These are phyloP conservation scores for Solanum etuberosum DNA, from an alignment of 257 asterid genomes.

Conservation along the genomic window DNA sequence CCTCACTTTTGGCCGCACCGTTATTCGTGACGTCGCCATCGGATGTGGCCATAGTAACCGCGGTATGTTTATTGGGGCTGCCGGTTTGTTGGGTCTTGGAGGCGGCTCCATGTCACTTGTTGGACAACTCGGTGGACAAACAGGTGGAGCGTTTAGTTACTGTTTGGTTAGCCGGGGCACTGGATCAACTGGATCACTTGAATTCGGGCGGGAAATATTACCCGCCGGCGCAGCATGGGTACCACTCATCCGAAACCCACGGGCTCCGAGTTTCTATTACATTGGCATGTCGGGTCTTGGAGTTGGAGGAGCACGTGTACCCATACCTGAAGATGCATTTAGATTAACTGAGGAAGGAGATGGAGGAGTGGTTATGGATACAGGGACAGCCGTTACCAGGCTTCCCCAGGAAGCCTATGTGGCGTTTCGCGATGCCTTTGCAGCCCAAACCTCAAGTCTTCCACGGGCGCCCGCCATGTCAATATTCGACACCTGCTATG, in stretches of 20 bases:
- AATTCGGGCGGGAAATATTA: conserved; percentile 64
- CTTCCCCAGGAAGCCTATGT: conserved; percentile 51
- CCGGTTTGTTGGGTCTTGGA: conserved; percentile 77
- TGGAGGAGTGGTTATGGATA: conserved; percentile 86
- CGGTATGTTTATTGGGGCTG: conserved; percentile 86
- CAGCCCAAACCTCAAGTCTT: conserved; percentile 46
- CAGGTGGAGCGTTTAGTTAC: conserved; percentile 79
- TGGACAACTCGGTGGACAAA: conserved; percentile 73
- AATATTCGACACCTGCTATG: conserved; percentile 77
- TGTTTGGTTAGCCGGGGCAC: conserved; percentile 81
- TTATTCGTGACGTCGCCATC: conserved; percentile 59
- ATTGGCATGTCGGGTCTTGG: conserved; percentile 69
- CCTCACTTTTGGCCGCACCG: conserved; percentile 47
- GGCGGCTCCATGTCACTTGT: conserved; percentile 86
- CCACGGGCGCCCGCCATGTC: conserved; percentile 51
- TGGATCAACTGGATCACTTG: conserved; percentile 57
- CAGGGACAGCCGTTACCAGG: conserved; percentile 84
- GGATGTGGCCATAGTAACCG: conserved; percentile 86
- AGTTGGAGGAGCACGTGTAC: conserved; percentile 59
- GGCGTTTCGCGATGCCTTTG: conserved; percentile 56
- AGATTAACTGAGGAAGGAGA: conserved; percentile 35
- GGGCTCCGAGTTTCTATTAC: conserved; percentile 69
- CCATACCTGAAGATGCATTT: conserved; percentile 47
- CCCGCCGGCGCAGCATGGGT: conserved; percentile 94
- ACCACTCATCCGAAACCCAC: conserved; percentile 44